These are phyloP conservation scores for Dendrobium nobile DNA, from an alignment of 106 monocot genomes.

Conservation along the genomic window DNA sequence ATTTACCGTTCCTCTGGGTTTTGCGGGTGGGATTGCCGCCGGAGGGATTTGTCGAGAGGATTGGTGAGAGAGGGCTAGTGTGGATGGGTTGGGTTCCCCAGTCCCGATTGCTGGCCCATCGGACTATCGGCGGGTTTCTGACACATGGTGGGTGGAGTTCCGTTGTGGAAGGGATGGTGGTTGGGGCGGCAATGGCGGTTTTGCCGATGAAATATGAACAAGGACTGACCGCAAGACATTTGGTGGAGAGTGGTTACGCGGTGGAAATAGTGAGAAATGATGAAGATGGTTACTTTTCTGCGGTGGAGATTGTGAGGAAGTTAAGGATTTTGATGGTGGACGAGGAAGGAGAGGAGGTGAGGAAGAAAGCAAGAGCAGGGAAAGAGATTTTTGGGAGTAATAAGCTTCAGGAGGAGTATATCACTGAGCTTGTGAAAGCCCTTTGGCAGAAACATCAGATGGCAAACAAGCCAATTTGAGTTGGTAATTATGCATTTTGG, in stretches of 20 bases:
- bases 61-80: conserved; percentile 25
- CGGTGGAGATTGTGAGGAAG: conserved; percentile 27
- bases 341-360: conserved; percentile 17
- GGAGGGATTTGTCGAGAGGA: not conserved
- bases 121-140: conserved; percentile 10
- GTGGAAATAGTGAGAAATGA: conserved; percentile 13
- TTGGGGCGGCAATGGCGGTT: conserved; percentile 36
- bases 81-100: conserved; percentile 64
- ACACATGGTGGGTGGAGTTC: conserved; percentile 53
- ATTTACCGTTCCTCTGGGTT: conserved; percentile 49
- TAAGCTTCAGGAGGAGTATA: too few species aligned
- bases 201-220: conserved; percentile 16
- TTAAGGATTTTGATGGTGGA: conserved; percentile 10
- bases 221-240: conserved; percentile 35
- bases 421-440: too few species aligned
- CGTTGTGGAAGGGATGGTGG: conserved; percentile 40
- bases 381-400: too few species aligned
- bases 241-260: not conserved
- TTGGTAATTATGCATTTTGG: too few species aligned
- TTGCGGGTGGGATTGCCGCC: conserved; percentile 17
- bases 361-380: conserved; percentile 18
- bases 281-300: conserved; percentile 13
- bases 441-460: too few species aligned
- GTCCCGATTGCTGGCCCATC: conserved; percentile 32
- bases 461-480: too few species aligned